Evolutionary conservation across 2,329 filamentous ascomycete genomes (phyloP).

Genomic region (Paracoccidioides brasiliensis): DNA sequence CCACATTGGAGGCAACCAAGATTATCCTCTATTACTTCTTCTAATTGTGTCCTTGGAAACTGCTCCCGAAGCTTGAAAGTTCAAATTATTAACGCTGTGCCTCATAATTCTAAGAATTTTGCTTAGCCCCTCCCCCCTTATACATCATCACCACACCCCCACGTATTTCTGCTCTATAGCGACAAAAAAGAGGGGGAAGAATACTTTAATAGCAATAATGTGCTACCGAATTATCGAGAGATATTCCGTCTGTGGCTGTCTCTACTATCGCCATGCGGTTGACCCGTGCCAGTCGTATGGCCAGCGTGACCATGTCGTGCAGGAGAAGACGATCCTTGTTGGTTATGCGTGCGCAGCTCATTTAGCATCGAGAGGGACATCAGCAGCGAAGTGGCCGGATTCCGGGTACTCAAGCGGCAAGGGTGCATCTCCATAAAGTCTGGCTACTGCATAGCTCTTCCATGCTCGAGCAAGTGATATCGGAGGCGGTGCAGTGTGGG

Average conservation of each 20-base stretch:
- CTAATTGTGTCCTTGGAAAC: neutral
- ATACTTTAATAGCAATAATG: slow-evolving; percentile 38
- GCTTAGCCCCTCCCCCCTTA: neutral
- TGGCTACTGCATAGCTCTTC: neutral
- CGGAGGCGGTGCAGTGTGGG: neutral
- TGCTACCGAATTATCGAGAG: slow-evolving; percentile 78
- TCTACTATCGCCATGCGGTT: slow-evolving; percentile 77
- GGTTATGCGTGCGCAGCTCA: slow-evolving; percentile 64
- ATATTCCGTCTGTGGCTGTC: slow-evolving; percentile 74
- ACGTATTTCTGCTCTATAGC: neutral
- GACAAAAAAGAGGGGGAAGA: neutral
- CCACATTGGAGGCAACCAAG: neutral
- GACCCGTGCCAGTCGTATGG: slow-evolving; percentile 69
- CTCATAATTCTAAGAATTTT: neutral
- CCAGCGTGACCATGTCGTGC: slow-evolving; percentile 55
- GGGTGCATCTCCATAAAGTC: slow-evolving; percentile 9
- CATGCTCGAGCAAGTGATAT: neutral
- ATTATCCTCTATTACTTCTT: neutral
- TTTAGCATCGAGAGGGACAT: slow-evolving; percentile 11
- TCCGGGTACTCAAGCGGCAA: slow-evolving; percentile 23
- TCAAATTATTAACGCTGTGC: neutral
- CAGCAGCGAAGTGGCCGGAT: slow-evolving; percentile 14
- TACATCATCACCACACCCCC: neutral
- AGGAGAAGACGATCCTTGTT: slow-evolving; percentile 66
- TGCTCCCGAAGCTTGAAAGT: neutral